phyloP scores from a whole-genome alignment of 2,329 filamentous ascomycete species.

The Aureobasidium subglaciale region DNA sequence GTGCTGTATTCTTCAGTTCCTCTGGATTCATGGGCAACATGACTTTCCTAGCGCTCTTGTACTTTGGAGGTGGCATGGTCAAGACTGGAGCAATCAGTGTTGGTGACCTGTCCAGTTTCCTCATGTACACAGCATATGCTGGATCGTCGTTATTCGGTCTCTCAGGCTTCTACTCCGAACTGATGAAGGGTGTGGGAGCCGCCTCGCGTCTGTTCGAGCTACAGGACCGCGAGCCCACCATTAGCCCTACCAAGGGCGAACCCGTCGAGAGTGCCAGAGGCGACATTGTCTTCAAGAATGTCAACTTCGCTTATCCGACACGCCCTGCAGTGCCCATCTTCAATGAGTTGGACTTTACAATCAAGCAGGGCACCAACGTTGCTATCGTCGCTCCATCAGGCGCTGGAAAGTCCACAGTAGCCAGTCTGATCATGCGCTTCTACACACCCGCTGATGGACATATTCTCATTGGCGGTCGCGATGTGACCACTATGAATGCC shows the following conservation, averaged over 20 bases:
- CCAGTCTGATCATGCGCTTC: slow-evolving; percentile 83
- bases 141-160: slow-evolving; percentile 86
- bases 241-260: slow-evolving; percentile 75
- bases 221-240: slow-evolving; percentile 79
- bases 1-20: slow-evolving; percentile 78
- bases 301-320: slow-evolving; percentile 88
- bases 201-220: slow-evolving; percentile 95
- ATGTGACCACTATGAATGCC: slow-evolving; percentile 80
- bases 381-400: slow-evolving; percentile 95
- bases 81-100: slow-evolving; percentile 78
- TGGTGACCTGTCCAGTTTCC: slow-evolving; percentile 88
- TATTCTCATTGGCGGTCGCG: slow-evolving; percentile 76
- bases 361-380: slow-evolving; percentile 87
- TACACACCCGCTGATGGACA: slow-evolving; percentile 73
- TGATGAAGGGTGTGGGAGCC: slow-evolving; percentile 98
- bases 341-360: slow-evolving; percentile 78
- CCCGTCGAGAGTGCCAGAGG: slow-evolving; percentile 80
- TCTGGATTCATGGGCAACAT: slow-evolving; percentile 94
- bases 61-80: slow-evolving; percentile 86
- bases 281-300: slow-evolving; percentile 77
- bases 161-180: slow-evolving; percentile 91
- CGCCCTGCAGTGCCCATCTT: slow-evolving; percentile 89
- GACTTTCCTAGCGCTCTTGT: slow-evolving; percentile 85
- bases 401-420: slow-evolving; percentile 93
- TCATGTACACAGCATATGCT: slow-evolving; percentile 94